Evolutionary conservation across 352 stramenopile genomes (phyloP), one percentile per base, ranked within the genome.

Genomic region (Stephanocyclus meneghinianus): DNA sequence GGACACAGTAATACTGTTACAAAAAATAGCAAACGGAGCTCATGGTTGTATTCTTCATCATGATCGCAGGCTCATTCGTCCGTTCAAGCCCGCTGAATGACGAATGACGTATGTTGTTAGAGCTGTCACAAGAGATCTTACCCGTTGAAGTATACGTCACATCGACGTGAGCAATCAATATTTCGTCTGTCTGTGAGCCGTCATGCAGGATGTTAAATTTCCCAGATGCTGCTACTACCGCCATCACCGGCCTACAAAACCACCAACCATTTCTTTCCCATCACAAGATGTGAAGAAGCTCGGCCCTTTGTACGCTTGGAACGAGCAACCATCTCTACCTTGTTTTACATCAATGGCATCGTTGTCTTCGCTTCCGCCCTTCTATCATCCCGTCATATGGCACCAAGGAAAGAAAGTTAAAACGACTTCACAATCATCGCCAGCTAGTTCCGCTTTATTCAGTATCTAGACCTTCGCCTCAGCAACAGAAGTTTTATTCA

Each of bases 101-200:
- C 18, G 42, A 40, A 40, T 40, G 13, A 11, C 44, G 15, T 18
- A 50, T 29, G 59, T 67, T 21, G 16, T 16, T 37, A 37, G 42
- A 1, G 61, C 6, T 66, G 57, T 50, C 18, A 53, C 60, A 53
- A 42, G n/a, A 18, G 18, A 51, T 44, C 50, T 47, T 51, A 40
- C 6, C 11, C 21, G 37, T 18, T 68, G 67, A 75, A 57, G 55
- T 60, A 37, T 29, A 53, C 32, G 64, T 76, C 55, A 76, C 35
- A 61, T 55, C 48, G 10, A 56, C 9, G 53, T 55, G 10, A 51
- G 32, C 56, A 42, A 47, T 44, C 15, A 37, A n/a, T 55, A 29
- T 21, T 10, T 51, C 16, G 15, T 61, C 32, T 59, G 40, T 45
- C 63, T 61, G 18, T 45, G 7, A n/a, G 30, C 37, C 40, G 55